A percentile compares a stretch with the other conserved stretches of the same genome.
Evolutionary conservation across 1,284 basidiomycete species (phyloP).

Genomic region (Anthracocystis panici-leucophaei): DNA sequence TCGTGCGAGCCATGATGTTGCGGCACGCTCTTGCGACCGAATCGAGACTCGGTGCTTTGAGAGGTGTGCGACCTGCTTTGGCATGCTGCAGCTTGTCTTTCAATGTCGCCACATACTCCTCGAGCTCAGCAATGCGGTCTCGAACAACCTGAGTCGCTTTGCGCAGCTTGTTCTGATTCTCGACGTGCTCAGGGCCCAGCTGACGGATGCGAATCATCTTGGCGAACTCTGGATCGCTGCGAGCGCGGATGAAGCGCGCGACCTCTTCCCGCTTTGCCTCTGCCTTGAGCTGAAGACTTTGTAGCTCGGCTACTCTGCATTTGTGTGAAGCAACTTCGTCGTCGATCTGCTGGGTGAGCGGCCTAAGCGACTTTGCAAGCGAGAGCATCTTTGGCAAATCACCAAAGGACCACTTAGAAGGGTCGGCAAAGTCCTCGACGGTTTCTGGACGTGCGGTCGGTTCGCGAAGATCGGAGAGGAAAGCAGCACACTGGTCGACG

Average conservation of each 20-base stretch:
- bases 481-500: slow-evolving; percentile 56
- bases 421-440: slow-evolving; percentile 54
- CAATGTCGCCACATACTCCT: slow-evolving; percentile 77
- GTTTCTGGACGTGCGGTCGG: slow-evolving; percentile 40
- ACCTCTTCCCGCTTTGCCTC: slow-evolving; percentile 66
- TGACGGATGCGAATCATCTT: slow-evolving; percentile 82
- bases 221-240: slow-evolving; percentile 81
- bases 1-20: slow-evolving; percentile 78
- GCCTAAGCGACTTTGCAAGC: slow-evolving; percentile 53
- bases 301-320: slow-evolving; percentile 70
- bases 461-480: slow-evolving; percentile 65
- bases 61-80: slow-evolving; percentile 75
- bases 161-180: slow-evolving; percentile 81
- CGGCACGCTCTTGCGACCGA: slow-evolving; percentile 84
- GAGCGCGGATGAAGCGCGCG: slow-evolving; percentile 78
- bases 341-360: slow-evolving; percentile 38
- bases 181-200: slow-evolving; percentile 88
- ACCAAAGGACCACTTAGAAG: slow-evolving; percentile 69
- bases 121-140: slow-evolving; percentile 81
- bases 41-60: slow-evolving; percentile 82
- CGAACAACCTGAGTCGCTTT: slow-evolving; percentile 78
- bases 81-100: slow-evolving; percentile 79
- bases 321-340: slow-evolving; percentile 56
- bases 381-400: slow-evolving; percentile 64
- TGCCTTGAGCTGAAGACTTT: slow-evolving; percentile 72